Evolutionary conservation across 345 rosid genomes (phyloP).

Genomic region (Citrus glauca): DNA sequence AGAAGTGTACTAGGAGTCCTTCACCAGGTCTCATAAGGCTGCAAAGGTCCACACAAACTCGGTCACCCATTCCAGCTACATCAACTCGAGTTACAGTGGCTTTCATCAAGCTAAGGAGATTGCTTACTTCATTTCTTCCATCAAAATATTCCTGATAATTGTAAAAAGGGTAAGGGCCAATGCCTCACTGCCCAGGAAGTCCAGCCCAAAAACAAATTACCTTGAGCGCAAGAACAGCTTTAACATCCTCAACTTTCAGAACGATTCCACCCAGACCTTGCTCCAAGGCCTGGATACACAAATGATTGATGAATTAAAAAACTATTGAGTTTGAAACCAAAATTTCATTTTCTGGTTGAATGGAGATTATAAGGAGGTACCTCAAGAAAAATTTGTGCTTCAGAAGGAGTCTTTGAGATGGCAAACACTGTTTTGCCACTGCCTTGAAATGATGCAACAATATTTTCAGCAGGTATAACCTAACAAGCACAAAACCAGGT

Average conservation of each 20-base stretch:
- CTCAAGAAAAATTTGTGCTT: slow-evolving; percentile 77
- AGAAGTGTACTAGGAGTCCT: slow-evolving; percentile 72
- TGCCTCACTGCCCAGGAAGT: slow-evolving; percentile 12
- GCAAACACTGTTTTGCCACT: slow-evolving; percentile 71
- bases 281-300: slow-evolving; percentile 62
- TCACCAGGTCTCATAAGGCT: slow-evolving; percentile 92
- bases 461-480: slow-evolving; percentile 88
- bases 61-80: slow-evolving; percentile 81
- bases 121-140: slow-evolving; percentile 58
- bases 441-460: slow-evolving; percentile 80
- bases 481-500: slow-evolving; percentile 21
- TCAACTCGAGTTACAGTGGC: slow-evolving; percentile 56
- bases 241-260: slow-evolving; percentile 53
- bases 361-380: slow-evolving; percentile 23
- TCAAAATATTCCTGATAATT: slow-evolving; percentile 72
- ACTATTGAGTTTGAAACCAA: background rate
- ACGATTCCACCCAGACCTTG: slow-evolving; percentile 81
- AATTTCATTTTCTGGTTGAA: background rate
- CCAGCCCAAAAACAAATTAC: slow-evolving; percentile 27
- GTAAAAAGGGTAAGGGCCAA: slow-evolving; percentile 29
- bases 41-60: slow-evolving; percentile 92
- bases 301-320: background rate
- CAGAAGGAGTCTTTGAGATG: slow-evolving; percentile 51
- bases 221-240: slow-evolving; percentile 64
- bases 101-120: slow-evolving; percentile 50